Evolutionary conservation across 805 yeast species (phyloP).

Genomic region (Novakomyces olei): DNA sequence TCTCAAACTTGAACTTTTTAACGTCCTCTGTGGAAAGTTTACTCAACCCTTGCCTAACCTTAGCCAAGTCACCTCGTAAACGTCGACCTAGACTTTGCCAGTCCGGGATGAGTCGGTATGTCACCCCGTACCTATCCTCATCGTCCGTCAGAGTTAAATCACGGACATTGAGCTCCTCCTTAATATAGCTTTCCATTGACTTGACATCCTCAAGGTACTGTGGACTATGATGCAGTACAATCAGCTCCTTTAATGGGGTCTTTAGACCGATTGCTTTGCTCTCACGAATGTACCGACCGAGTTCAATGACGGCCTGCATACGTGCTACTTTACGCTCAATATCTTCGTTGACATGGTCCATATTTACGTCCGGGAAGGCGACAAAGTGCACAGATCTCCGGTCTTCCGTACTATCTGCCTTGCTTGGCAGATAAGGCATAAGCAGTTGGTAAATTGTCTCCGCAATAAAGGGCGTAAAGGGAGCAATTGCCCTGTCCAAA

Average conservation of each 20-base stretch:
- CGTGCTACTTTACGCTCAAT: slow-evolving; percentile 77
- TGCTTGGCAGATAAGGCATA: slow-evolving; percentile 33
- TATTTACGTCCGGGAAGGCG: slow-evolving; percentile 65
- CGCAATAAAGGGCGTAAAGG: slow-evolving; percentile 90
- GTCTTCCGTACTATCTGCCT: slow-evolving; percentile 21
- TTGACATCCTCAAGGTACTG: slow-evolving; percentile 57
- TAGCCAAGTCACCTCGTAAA: slow-evolving; percentile 78
- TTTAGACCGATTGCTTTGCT: slow-evolving; percentile 82
- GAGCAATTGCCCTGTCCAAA: slow-evolving; percentile 90
- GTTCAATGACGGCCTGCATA: slow-evolving; percentile 91
- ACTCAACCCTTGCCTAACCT: slow-evolving; percentile 87
- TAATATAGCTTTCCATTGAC: slow-evolving; percentile 52
- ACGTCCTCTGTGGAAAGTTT: slow-evolving; percentile 60
- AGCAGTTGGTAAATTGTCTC: slow-evolving; percentile 71
- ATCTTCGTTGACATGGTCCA: slow-evolving; percentile 55
- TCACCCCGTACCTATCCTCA: slow-evolving; percentile 78
- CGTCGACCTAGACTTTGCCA: slow-evolving; percentile 98
- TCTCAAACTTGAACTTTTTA: slow-evolving; percentile 44
- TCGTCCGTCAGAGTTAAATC: slow-evolving; percentile 71
- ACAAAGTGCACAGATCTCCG: slow-evolving; percentile 77
- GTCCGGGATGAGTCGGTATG: slow-evolving; percentile 87
- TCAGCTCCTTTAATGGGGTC: slow-evolving; percentile 76
- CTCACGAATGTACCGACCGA: slow-evolving; percentile 92
- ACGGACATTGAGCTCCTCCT: slow-evolving; percentile 83
- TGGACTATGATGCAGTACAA: slow-evolving; percentile 62